phyloP scores from a whole-genome alignment of 345 rosid genomes.

The Brassica juncea region DNA sequence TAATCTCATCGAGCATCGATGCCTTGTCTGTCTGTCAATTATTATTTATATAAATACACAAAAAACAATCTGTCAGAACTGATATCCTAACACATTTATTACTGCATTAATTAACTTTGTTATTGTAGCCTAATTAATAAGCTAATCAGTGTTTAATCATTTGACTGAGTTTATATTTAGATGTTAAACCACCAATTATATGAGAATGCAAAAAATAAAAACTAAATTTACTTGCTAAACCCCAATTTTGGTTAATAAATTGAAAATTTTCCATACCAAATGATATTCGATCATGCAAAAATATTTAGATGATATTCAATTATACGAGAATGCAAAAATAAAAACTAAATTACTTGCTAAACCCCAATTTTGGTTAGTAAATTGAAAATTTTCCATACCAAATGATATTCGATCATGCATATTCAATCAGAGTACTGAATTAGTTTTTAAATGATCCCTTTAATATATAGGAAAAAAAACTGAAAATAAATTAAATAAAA shows the following conservation, averaged over 20 bases:
- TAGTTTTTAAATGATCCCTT: background rate
- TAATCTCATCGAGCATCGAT: constrained; percentile 99
- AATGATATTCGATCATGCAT: background rate
- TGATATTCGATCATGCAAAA: background rate
- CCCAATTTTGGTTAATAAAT: background rate
- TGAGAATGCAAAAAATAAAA: background rate
- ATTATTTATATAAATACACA: constrained; percentile 15
- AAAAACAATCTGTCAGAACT: constrained; percentile 28
- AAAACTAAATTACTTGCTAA: background rate
- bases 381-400: background rate
- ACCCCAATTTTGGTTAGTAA: background rate
- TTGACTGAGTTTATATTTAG: constrained; percentile 3
- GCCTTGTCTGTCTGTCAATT: constrained; percentile 97
- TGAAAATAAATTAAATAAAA: constrained; percentile 11
- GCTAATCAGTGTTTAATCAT: constrained; percentile 39
- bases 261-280: background rate
- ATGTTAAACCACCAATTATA: constrained; percentile 5
- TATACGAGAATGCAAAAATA: background rate
- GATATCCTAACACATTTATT: constrained; percentile 33
- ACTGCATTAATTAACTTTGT: constrained; percentile 20
- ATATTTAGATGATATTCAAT: background rate
- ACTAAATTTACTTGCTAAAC: background rate
- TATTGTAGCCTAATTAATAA: constrained; percentile 11
- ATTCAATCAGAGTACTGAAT: background rate
- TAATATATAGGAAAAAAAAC: background rate